A percentile compares a stretch with the other conserved stretches of the same genome.
Conservation (phyloP, 768 basidiomycete species). For the Infundibulicybe gibba region DNA sequence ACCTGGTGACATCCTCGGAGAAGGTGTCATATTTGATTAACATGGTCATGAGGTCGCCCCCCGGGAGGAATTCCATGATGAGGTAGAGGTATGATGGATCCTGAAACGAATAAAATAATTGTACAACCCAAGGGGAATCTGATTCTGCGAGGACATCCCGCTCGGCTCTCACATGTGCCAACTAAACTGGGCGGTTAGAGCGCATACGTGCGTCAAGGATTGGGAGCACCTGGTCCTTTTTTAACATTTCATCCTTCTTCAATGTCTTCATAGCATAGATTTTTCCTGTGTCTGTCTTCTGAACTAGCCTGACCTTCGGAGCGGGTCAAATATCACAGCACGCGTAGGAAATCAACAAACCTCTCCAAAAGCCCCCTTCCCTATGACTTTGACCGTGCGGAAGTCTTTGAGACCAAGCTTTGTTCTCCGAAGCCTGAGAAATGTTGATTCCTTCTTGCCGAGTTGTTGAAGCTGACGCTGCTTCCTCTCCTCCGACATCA, state of each 20-base stretch:
- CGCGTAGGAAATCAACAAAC: constrained; percentile 34
- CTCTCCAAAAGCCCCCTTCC: constrained; percentile 98
- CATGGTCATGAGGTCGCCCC: constrained; percentile 99
- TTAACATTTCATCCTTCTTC: constrained; percentile 98
- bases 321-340: constrained; percentile 5
- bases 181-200: constrained; percentile 38
- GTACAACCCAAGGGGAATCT: constrained; percentile 94
- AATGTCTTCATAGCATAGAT: constrained; percentile 99
- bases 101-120: constrained; percentile 98
- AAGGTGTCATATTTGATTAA: constrained; percentile 99
- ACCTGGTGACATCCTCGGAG: constrained; percentile 95
- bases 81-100: constrained; percentile 90
- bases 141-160: constrained; percentile 96
- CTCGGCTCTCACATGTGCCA: constrained; percentile 97
- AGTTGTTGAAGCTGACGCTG: constrained; percentile 77
- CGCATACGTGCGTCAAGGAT: neutral
- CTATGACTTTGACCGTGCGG: constrained; percentile 96
- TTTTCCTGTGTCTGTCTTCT: constrained; percentile 95
- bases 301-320: constrained; percentile 81
- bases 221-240: constrained; percentile 84
- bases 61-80: constrained; percentile 99
- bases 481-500: constrained; percentile 82
- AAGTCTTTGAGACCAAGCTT: constrained; percentile 91
- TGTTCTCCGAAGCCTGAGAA: constrained; percentile 83
- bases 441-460: constrained; percentile 86